Base-by-base conservation (phyloP, 495 filamentous ascomycete species). In the Jackrogersella multiformis region DNA sequence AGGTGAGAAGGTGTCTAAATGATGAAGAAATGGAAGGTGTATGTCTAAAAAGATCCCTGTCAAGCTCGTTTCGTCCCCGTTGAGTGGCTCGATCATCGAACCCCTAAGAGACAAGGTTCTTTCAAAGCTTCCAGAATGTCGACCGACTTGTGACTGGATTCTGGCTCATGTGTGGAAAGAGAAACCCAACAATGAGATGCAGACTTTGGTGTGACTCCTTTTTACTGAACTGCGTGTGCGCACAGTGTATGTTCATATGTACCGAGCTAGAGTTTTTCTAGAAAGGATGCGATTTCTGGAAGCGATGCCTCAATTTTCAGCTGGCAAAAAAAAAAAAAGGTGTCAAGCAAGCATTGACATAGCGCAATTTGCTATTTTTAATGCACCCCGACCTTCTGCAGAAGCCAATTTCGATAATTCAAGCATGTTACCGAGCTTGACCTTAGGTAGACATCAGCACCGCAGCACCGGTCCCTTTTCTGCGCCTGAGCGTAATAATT, bases 341-440 rank as follows among this genome's bases (percentile, higher is more conserved):
- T 35, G 36, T 51, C 18, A 36, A 56, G 48, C 46, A 46, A 56
- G 67, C 63, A 60, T 56, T 52, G 59, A 68, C 21, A 67, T 62
- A 36, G 68, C 59, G 58, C 36, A 71, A 71, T 71, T 71, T 71
- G 35, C 64, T 63, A 45, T 56, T 58, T 66, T 71, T 54, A 70
- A 71, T 71, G 68, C 68, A 42, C 23, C 32, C 56, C 38, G 23
- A 41, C 15, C 41, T 57, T 66, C 34, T 34, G 46, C 28, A 54
- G 45, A 54, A 59, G 41, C 59, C 63, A 70, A 66, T 67, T 67
- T 67, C 68, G 54, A 58, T 51, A 52, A 51, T 59, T 46, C 26
- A 66, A 44, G 67, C 62, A 59, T 21, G 36, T 61, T 60, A 10
- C 54, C 54, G 53, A 65, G 42, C 26, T 26, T 57, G 44, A 55